These are phyloP conservation scores for Ophiostoma ips DNA, from an alignment of 2,329 filamentous ascomycete genomes.

Conservation along the genomic window DNA sequence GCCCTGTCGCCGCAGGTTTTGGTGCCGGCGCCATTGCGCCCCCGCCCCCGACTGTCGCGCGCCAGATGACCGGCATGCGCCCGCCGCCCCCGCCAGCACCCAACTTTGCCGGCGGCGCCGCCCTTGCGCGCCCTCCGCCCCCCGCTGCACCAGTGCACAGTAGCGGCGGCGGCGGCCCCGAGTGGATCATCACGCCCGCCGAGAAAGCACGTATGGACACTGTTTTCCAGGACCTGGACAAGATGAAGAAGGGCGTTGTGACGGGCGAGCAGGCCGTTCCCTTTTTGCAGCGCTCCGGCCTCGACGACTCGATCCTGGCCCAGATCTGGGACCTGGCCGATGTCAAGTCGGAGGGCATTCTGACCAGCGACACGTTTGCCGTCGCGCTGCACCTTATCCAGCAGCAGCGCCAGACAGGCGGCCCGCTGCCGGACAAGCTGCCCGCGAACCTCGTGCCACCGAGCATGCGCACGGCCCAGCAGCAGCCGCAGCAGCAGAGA, in stretches of 20 bases:
- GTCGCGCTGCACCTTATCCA: conserved; percentile 96
- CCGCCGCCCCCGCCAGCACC: conserved; percentile 16
- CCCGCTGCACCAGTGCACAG: conserved; percentile 18
- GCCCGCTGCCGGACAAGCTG: conserved; percentile 56
- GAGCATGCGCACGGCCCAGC: conserved; percentile 58
- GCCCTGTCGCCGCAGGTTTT: conserved; percentile 22
- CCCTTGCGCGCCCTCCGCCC: conserved; percentile 37
- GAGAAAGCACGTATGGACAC: conserved; percentile 84
- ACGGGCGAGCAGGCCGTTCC: conserved; percentile 87
- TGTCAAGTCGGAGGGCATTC: conserved; percentile 74
- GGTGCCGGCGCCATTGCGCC: conserved; percentile 24
- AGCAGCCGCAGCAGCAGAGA: conserved; percentile 37
- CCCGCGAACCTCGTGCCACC: conserved; percentile 76
- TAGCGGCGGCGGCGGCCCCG: conserved; percentile 30
- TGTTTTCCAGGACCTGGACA: conserved; percentile 75
- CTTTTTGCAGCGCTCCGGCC: conserved; percentile 84
- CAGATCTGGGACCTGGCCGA: conserved; percentile 97
- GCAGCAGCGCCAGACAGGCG: conserved; percentile 61
- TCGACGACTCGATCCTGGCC: conserved; percentile 77
- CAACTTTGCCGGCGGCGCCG: conserved; percentile 38
- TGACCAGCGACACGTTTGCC: conserved; percentile 83
- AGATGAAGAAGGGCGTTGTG: conserved; percentile 64
- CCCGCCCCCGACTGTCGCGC: conserved; percentile 53
- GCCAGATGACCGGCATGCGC: conserved; percentile 57
- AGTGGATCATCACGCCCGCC: conserved; percentile 70